Percentiles rank a stretch among this genome's conserved stretches.
phyloP scores from a whole-genome alignment of 192 early-diverging fungal species.

The Funneliformis geosporum region DNA sequence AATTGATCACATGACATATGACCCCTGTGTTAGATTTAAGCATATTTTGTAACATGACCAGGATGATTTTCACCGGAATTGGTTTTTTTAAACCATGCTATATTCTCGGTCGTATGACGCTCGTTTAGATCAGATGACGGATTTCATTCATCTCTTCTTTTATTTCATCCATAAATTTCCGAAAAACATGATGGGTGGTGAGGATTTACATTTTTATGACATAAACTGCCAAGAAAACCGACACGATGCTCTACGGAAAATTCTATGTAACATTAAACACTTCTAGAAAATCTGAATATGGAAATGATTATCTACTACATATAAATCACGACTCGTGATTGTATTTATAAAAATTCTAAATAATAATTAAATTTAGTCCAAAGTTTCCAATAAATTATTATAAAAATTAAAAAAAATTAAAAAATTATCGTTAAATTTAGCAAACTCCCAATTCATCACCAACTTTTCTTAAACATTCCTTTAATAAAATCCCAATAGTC shows the following conservation, averaged over 20 bases:
- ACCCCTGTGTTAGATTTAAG: background rate
- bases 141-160: too few species aligned
- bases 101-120: background rate
- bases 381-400: background rate
- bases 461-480: constrained; percentile 44
- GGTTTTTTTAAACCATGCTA: background rate
- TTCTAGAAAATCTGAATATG: too few species aligned
- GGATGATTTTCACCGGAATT: background rate
- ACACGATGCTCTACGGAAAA: background rate
- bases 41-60: background rate
- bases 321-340: background rate
- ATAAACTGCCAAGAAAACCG: background rate
- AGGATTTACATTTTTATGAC: background rate
- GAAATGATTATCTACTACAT: background rate
- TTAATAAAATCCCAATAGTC: constrained; percentile 39
- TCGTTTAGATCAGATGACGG: too few species aligned
- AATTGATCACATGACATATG: background rate
- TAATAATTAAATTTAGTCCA: background rate
- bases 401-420: background rate
- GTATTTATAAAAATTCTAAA: too few species aligned
- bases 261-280: too few species aligned
- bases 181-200: background rate
- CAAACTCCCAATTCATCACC: constrained; percentile 41
- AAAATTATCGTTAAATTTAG: background rate
- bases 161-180: background rate